Base-by-base conservation (phyloP, 345 rosid species). In the Noccaea bulbosa region DNA sequence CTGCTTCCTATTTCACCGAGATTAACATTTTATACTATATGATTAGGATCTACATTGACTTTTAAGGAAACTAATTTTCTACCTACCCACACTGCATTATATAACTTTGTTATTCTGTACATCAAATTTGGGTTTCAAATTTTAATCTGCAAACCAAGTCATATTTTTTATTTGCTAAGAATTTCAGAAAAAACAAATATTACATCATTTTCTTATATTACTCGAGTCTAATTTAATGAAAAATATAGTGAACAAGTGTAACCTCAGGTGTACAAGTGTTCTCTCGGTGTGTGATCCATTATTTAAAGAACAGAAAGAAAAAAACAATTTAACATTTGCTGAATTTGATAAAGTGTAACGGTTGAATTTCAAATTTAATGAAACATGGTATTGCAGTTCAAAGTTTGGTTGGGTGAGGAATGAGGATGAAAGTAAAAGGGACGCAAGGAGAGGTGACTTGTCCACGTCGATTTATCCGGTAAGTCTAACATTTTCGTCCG, bases 381-480 rank as follows among this genome's bases (percentile, higher is more conserved):
- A 30, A 39, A 65, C 51, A 17, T 65, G 15, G 47, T 40, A 58
- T 43, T 57, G 46, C 33, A 67, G 10, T 43, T 67, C 16, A 45
- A 44, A 61, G 78, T 68, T 75, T 68, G 78, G 78, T 68, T 44
- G 35, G 56, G 55, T 62, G 73, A 74, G 44, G 58, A 62, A 47
- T 62, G 73, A 74, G 44, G 58, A 62, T 67, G 74, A 53, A 75
- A 75, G 73, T 68, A 68, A 67, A 75, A 68, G 74, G 78, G 57
- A 75, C 68, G 78, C 74, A 68, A 75, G 11, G 22, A 61, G 49
- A 61, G 74, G 70, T 75, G 74, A 67, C 73, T 67, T 75, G 78
- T 75, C 78, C 38, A 75, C 74, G 51, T 75, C 69, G 2, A 32
- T 61, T 11, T 68, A 75, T 45, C 56, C 17, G 9, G 27, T 8